phyloP scores from a whole-genome alignment of 108 stramenopile genomes.

The Pseudonitzschia multistriata region DNA sequence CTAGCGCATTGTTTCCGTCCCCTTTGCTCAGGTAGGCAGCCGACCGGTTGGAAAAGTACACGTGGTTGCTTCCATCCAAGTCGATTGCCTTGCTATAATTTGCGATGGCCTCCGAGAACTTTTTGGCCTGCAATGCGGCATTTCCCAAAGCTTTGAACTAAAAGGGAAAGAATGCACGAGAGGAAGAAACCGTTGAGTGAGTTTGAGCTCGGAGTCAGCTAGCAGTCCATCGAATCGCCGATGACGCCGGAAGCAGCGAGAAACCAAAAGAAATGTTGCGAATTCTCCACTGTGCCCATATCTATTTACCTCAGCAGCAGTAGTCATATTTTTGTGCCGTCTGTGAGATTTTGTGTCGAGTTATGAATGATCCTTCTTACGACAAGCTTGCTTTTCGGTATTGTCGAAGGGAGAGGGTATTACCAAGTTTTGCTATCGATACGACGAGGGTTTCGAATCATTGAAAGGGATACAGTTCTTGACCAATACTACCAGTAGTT shows the following conservation, averaged over 20 bases:
- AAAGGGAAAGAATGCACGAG: not conserved
- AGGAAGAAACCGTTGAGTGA: too few species aligned
- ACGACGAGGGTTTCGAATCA: too few species aligned
- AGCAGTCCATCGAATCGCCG: not conserved
- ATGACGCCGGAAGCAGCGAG: not conserved
- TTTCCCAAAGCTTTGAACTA: conserved; percentile 89
- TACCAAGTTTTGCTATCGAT: too few species aligned
- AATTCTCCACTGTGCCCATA: too few species aligned
- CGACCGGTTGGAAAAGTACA: conserved; percentile 95
- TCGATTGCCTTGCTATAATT: conserved; percentile 95
- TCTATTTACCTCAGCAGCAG: not conserved
- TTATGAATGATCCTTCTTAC: too few species aligned
- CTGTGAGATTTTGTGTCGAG: too few species aligned
- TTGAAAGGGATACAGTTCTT: too few species aligned
- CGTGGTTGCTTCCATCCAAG: conserved; percentile 91
- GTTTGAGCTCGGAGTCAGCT: too few species aligned
- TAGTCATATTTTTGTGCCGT: not conserved
- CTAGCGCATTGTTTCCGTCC: conserved; percentile 91
- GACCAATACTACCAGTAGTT: not conserved
- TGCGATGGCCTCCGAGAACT: conserved; percentile 92
- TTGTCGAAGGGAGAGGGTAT: too few species aligned
- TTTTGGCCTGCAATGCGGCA: conserved; percentile 84
- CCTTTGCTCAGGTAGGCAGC: conserved; percentile 93
- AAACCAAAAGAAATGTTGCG: not conserved
- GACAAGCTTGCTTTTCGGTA: not conserved